phyloP scores from a whole-genome alignment of 495 filamentous ascomycete species.

The Pyrenopolyporus hunteri region DNA sequence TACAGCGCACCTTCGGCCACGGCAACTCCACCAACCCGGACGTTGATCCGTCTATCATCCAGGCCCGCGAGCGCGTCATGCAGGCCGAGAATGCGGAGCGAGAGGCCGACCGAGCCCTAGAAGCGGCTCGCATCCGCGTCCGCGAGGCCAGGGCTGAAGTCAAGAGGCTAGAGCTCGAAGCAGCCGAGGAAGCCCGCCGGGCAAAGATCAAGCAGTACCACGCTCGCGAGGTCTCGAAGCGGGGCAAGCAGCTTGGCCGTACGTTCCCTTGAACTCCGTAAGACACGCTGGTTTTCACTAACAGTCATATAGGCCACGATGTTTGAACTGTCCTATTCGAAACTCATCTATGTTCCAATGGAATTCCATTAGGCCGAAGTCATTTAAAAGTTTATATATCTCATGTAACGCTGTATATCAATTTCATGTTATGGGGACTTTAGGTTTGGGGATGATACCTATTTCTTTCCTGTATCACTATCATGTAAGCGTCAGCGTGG shows the following conservation, averaged over 20 bases:
- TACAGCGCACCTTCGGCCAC: constrained; percentile 54
- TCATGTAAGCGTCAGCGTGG: neutral
- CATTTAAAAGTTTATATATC: neutral
- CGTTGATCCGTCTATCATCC: constrained; percentile 64
- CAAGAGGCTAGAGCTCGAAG: constrained; percentile 66
- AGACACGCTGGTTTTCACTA: neutral
- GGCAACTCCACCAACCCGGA: constrained; percentile 44
- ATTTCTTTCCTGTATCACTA: constrained; percentile 20
- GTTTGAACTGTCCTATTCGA: neutral
- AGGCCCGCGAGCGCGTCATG: constrained; percentile 63
- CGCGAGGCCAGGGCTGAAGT: constrained; percentile 67
- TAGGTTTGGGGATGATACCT: constrained; percentile 10
- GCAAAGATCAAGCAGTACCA: constrained; percentile 73
- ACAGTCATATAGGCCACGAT: constrained; percentile 17
- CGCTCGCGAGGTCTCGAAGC: constrained; percentile 66
- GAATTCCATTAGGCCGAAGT: neutral
- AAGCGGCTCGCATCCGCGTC: constrained; percentile 61
- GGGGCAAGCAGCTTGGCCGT: constrained; percentile 70
- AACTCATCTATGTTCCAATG: neutral
- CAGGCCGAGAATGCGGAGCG: constrained; percentile 64
- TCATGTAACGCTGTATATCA: neutral
- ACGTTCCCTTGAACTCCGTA: constrained; percentile 42
- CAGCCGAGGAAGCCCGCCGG: constrained; percentile 61
- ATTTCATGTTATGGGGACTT: neutral
- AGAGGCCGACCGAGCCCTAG: constrained; percentile 66